These are phyloP conservation scores for Pleurozium schreberi DNA, from an alignment of 225 moss, liverwort and hornwort species.

Conservation along the genomic window DNA sequence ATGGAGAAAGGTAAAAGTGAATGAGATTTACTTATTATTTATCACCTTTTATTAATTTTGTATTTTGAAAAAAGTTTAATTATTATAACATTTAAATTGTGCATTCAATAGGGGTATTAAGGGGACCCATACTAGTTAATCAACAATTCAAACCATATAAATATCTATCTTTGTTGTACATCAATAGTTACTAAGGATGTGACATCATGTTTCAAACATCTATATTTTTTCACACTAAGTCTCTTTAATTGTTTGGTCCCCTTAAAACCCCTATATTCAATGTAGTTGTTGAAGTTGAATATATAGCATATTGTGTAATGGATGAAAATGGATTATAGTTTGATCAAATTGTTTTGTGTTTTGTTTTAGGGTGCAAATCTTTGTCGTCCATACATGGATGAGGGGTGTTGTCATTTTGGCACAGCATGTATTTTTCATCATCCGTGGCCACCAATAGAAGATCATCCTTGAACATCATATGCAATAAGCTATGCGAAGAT, in stretches of 20 bases:
- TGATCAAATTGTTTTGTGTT: not conserved
- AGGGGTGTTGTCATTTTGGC: not conserved
- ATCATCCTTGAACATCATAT: not conserved
- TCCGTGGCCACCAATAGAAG: not conserved
- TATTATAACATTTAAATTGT: not conserved
- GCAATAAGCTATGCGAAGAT: too few relatives aligned
- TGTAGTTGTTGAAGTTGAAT: not conserved
- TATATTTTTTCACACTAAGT: too few relatives aligned
- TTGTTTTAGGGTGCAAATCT: not conserved
- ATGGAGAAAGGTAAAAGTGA: not conserved
- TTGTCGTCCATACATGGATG: not conserved
- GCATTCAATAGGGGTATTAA: too few relatives aligned
- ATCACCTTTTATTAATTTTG: not conserved
- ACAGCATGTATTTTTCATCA: not conserved
- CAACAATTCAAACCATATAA: too few relatives aligned
- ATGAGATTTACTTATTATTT: not conserved
- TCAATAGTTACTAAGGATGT: too few relatives aligned
- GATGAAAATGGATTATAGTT: not conserved
- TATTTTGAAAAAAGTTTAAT: not conserved
- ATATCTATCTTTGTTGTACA: too few relatives aligned
- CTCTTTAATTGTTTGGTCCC: too few relatives aligned
- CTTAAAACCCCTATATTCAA: too few relatives aligned
- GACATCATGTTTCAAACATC: too few relatives aligned
- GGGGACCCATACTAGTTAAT: too few relatives aligned
- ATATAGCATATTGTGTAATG: not conserved